Evolutionary conservation across 1,284 basidiomycete genomes (phyloP).

Genomic region (Pseudozyma thailandica): DNA sequence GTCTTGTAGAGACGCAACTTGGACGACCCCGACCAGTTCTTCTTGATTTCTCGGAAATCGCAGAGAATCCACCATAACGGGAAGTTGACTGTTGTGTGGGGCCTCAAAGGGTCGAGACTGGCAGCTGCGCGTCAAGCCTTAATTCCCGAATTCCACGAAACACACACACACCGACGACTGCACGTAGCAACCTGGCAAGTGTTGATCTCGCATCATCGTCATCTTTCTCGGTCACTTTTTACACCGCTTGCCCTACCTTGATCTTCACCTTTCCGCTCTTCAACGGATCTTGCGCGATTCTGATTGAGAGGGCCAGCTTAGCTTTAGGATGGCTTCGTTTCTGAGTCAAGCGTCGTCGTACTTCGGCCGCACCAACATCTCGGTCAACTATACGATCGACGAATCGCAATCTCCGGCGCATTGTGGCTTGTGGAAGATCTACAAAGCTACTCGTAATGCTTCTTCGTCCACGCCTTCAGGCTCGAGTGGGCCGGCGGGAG

Average conservation of each 20-base stretch:
- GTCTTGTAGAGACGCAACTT: no score
- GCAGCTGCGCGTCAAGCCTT: not conserved
- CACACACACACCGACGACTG: not conserved
- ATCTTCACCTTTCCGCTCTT: no score
- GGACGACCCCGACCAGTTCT: no score
- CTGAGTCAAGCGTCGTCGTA: slow-evolving; percentile 59
- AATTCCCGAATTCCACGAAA: not conserved
- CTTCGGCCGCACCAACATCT: slow-evolving; percentile 63
- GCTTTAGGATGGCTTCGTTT: slow-evolving; percentile 60
- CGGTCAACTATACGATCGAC: slow-evolving; percentile 62
- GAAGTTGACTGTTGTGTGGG: no score
- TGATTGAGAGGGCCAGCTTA: no score
- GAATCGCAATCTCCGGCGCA: slow-evolving; percentile 50
- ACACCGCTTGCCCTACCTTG: no score
- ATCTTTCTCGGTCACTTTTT: no score
- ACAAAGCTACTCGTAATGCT: slow-evolving; percentile 55
- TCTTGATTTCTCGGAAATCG: no score
- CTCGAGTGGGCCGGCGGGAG: slow-evolving; percentile 6
- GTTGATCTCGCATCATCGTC: slow-evolving; percentile 1
- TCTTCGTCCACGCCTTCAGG: slow-evolving; percentile 16
- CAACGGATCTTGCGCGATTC: no score
- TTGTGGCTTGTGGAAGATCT: slow-evolving; percentile 65
- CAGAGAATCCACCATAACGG: no score
- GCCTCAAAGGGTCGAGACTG: no score
- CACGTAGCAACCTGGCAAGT: not conserved